Evolutionary conservation across 805 yeast genomes (phyloP), one percentile per base, ranked within the genome.

Genomic region (Metschnikowia henanensis): DNA sequence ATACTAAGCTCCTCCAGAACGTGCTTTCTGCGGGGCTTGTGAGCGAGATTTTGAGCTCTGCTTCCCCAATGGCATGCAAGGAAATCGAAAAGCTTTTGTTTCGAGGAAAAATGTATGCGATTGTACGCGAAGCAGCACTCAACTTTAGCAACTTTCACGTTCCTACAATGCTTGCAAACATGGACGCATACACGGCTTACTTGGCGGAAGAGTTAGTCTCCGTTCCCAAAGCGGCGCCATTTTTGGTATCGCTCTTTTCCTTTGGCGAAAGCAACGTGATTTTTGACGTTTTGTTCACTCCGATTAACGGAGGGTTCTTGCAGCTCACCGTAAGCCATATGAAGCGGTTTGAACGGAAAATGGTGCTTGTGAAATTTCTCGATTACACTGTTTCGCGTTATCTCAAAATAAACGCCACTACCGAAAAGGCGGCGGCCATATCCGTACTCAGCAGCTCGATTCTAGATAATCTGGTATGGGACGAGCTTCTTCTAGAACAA

Each of bases 21-120:
- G 53, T 58, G n/a, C 53, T 60, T 20, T 30, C 39, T 9, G 41
- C 50, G 9, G 52, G 50, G 7, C 48, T 60, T 23, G 54, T 53
- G 10, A 9, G 20, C 3, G 36, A 25, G 18, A 34, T 59, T 37
- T 35, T 51, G 8, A 15, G 9, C 2, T 15, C 43, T 18, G 12
- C 42, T 1, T 29, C 36, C 4, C 37, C 43, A 2, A 21, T 56
- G 6, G 59, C 58, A 25, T 26, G 46, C 7, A 60, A 59, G 34
- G 75, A 70, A 43, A 46, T 66, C n/a, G 73, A 68, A 37, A 65
- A 64, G 38, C 50, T 70, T 5, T n/a, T 71, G 8, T 70, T 63
- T 47, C 66, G 58, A 34, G 75, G 75, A 0, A 58, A 52, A 35
- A 39, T 52, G 9, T 63, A 56, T 34, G 43, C 66, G 1, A 39